Conservation (phyloP, 345 rosid genomes). For the Lenwebbia sp. region DNA sequence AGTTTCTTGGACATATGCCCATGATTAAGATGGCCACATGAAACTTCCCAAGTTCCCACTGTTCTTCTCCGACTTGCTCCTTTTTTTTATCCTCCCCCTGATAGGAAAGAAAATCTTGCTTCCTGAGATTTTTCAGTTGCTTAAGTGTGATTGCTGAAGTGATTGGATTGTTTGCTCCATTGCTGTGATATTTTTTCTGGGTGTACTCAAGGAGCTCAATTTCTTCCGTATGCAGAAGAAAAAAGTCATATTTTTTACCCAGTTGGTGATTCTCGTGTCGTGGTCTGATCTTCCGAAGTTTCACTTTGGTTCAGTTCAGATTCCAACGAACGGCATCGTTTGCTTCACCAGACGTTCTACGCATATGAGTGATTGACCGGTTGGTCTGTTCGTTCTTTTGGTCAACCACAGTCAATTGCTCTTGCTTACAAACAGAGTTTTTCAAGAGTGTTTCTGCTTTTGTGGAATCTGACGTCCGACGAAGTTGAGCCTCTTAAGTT, state of each 20-base stretch:
- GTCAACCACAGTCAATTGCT: not conserved
- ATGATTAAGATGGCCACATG: not conserved
- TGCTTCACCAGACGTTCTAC: conserved; percentile 3
- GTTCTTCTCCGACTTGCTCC: not conserved
- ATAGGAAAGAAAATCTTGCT: not conserved
- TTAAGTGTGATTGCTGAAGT: not conserved
- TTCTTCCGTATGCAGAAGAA: not conserved
- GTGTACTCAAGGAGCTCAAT: not conserved
- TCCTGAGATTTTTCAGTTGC: not conserved
- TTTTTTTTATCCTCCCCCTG: not conserved
- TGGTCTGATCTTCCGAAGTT: not conserved
- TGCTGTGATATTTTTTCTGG: not conserved
- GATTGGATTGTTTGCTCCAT: not conserved
- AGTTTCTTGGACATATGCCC: not conserved
- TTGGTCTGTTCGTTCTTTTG: conserved; percentile 1
- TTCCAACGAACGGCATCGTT: not conserved
- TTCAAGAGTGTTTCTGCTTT: not conserved
- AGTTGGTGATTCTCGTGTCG: not conserved
- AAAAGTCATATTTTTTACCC: not conserved
- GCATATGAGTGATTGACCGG: conserved; percentile 9
- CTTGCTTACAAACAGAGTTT: not conserved
- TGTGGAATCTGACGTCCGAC: not conserved
- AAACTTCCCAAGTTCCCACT: not conserved
- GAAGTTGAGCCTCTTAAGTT: not conserved
- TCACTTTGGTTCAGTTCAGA: not conserved